Evolutionary conservation across 352 stramenopile species (phyloP), one percentile per base, ranked within the genome.

Genomic region (Blastocystis sp.): DNA sequence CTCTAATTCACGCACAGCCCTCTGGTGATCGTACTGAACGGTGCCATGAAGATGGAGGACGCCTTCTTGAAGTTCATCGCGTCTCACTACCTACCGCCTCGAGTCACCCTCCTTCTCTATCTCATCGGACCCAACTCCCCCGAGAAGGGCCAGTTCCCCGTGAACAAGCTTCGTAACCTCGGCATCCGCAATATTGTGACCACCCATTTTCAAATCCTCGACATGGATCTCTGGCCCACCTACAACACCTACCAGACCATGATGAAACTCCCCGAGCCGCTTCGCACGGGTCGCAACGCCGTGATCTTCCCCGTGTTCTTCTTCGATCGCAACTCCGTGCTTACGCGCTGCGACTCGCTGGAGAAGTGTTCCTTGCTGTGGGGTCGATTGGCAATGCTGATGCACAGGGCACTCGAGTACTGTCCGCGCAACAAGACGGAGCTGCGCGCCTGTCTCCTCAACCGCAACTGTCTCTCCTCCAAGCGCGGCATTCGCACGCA

Each of bases 161-260:
- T 88, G 64, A 88, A 88, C 66, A 69, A 76, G 45, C 64, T 88
- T 11, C 64, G 78, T 34, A 88, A 88, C 34, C n/a, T 79, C 0
- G 78, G 17, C 1, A 88, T 88, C 48, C 64, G 68, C 24, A 76
- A 88, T 52, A 79, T 88, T 19, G 48, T 19, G 14, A 70, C 57
- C 42, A 62, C 78, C 2, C 78, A 88, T 38, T 88, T 88, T 21
- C 68, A 79, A 54, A 62, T 88, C 24, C 43, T 79, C 17, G 78
- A 88, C 43, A 88, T 88, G 78, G 78, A 88, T 28, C 43, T 88
- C 1, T 88, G 78, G 78, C 57, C 78, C 34, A 68, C 74, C 14
- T 14, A 54, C 0, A 48, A 66, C 61, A 66, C 61, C 19, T 84
- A 84, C 61, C 14, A 54, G 6, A 45, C 52, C 17, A 28, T 84